phyloP scores from a whole-genome alignment of 768 basidiomycete species.

The Lactarius tabidus region DNA sequence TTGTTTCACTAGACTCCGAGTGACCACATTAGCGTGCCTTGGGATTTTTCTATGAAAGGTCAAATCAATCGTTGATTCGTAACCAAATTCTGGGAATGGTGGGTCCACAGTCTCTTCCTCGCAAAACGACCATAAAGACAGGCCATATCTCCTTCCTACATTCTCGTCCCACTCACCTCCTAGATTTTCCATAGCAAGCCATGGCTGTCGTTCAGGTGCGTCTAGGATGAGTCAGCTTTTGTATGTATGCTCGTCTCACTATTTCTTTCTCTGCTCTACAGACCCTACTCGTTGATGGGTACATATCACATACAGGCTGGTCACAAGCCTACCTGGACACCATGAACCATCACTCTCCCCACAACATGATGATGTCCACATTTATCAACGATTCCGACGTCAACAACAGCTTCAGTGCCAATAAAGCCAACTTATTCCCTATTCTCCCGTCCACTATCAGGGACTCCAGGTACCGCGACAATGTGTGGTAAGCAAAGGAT shows the following conservation, averaged over 20 bases:
- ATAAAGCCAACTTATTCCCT: neutral
- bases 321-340: too few relatives aligned
- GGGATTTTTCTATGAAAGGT: too few relatives aligned
- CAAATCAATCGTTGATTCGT: neutral
- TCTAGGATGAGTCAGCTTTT: neutral
- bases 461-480: constrained; percentile 1
- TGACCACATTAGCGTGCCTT: too few relatives aligned
- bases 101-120: neutral
- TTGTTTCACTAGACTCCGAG: neutral
- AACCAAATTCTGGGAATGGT: neutral
- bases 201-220: neutral
- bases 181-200: too few relatives aligned
- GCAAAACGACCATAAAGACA: neutral
- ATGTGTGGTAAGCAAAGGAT: neutral
- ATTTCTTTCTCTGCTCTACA: neutral
- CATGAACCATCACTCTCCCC: too few relatives aligned
- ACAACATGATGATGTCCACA: too few relatives aligned
- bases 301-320: neutral
- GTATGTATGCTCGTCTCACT: neutral
- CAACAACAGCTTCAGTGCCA: neutral
- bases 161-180: neutral
- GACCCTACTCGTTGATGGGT: neutral
- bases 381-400: neutral
- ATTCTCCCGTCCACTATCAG: neutral
- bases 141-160: neutral